Percentiles rank a stretch among this genome's conserved stretches.
Evolutionary conservation across 2,329 filamentous ascomycete genomes (phyloP).

Genomic region (Aspergillus intermedius): DNA sequence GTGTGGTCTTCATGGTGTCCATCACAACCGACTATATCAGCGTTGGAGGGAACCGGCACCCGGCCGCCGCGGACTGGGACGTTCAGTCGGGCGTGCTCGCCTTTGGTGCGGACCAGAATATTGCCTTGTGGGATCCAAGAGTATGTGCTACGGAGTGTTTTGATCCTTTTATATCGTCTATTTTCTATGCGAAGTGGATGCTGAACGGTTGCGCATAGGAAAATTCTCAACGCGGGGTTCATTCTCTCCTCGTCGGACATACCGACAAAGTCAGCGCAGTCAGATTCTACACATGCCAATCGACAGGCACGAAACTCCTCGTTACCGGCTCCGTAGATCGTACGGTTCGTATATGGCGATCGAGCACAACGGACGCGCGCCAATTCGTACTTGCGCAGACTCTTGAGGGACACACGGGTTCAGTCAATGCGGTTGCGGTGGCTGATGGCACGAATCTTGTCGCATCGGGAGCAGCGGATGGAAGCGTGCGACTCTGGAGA

Average conservation of each 20-base stretch:
- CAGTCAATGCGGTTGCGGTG: constrained; percentile 60
- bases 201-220: constrained; percentile 31
- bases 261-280: constrained; percentile 74
- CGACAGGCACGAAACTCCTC: constrained; percentile 51
- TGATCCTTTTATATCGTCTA: neutral
- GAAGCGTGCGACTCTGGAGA: constrained; percentile 61
- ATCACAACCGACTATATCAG: constrained; percentile 53
- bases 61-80: constrained; percentile 86
- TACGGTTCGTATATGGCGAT: constrained; percentile 59
- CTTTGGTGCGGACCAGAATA: constrained; percentile 81
- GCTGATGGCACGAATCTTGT: constrained; percentile 44
- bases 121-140: constrained; percentile 78
- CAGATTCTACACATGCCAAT: constrained; percentile 60
- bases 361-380: constrained; percentile 14
- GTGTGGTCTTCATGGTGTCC: constrained; percentile 27
- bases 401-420: constrained; percentile 61
- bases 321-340: constrained; percentile 78
- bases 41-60: constrained; percentile 83
- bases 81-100: constrained; percentile 62
- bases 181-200: constrained; percentile 3
- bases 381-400: constrained; percentile 43
- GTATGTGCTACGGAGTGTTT: constrained; percentile 45
- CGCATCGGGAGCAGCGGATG: constrained; percentile 58
- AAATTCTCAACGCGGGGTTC: constrained; percentile 51
- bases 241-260: constrained; percentile 66